phyloP scores from a whole-genome alignment of 768 basidiomycete species.

The Russula ochroleuca region DNA sequence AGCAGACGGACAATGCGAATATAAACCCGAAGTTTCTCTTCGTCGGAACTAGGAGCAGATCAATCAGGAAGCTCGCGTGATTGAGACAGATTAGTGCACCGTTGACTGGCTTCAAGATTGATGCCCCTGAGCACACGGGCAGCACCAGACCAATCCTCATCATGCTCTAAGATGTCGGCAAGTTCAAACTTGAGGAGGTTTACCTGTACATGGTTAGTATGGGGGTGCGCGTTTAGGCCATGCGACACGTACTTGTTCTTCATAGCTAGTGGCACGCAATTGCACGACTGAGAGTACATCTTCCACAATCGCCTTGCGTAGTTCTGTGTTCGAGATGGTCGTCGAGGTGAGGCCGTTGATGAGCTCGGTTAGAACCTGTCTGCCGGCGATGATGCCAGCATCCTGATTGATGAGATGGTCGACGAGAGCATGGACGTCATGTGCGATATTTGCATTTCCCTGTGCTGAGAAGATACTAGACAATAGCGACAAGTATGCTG shows the following conservation, averaged over 20 bases:
- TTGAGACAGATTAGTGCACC: slow-evolving; percentile 45
- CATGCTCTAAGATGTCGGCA: slow-evolving; percentile 82
- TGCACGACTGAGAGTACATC: slow-evolving; percentile 67
- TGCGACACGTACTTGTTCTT: slow-evolving; percentile 74
- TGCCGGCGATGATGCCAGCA: slow-evolving; percentile 77
- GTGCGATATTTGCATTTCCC: slow-evolving; percentile 42
- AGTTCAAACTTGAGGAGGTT: slow-evolving; percentile 81
- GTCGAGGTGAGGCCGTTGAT: slow-evolving; percentile 63
- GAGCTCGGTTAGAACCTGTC: slow-evolving; percentile 83
- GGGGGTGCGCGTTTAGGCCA: not conserved
- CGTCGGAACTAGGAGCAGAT: slow-evolving; percentile 43
- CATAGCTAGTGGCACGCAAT: slow-evolving; percentile 83
- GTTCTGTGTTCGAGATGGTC: slow-evolving; percentile 47
- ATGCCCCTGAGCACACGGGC: slow-evolving; percentile 91
- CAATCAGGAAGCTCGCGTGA: not conserved
- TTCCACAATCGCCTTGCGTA: slow-evolving; percentile 69
- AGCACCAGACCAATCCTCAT: slow-evolving; percentile 93
- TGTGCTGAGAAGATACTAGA: slow-evolving; percentile 56
- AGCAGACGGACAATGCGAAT: slow-evolving; percentile 91
- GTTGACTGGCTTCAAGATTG: slow-evolving; percentile 82
- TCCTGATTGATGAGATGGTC: slow-evolving; percentile 82
- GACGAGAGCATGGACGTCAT: slow-evolving; percentile 66
- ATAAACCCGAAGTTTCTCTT: slow-evolving; percentile 85
- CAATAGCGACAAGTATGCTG: slow-evolving; percentile 67
- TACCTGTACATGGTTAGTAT: slow-evolving; percentile 46